Base-by-base conservation (phyloP, 805 yeast species). In the Teunomyces kruisii region DNA sequence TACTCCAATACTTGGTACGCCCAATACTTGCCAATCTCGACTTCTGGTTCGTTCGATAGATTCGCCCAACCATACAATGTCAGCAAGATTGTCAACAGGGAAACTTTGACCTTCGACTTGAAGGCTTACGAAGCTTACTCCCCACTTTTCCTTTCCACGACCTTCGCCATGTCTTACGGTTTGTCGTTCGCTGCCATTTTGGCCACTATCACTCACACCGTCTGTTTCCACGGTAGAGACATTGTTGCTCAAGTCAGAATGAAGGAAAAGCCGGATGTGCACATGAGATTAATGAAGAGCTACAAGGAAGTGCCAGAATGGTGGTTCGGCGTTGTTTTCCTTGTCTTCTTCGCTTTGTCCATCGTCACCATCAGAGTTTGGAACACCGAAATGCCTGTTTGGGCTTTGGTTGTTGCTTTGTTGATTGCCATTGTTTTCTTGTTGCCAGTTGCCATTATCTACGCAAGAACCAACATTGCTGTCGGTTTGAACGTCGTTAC, bases 131-230 rank as follows among this genome's bases (percentile, higher is more conserved):
- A 75, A 51, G 59, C 61, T 6, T 84, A 85, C 64, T 83, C 88
- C 1, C 88, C 88, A 5, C 70, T 84, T 36, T 84, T 74, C 58
- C 68, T 82, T 45, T 70, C 86, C 6, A 74, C 82, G 12, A 75
- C 84, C 3, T 79, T 76, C 56, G 74, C 81, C 26, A 57, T 85
- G n/a, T 70, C 81, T 6, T 82, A 83, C 53, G 86, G 86, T 43
- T 62, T 70, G 58, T 54, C 71, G 68, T 62, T 75, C 65, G 90
- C 88, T 1, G 76, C 88, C 5, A 77, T 83, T 44, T 69, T 80
- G 26, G 80, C 87, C 3, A 78, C 84, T 6, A 66, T 85, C 43
- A 70, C 76, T 13, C 86, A 84, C 57, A 75, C 83, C 15, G 62
- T 62, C 9, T 65, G 83, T 22, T 83, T 78, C 66, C 84, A 82